These are phyloP conservation scores for Aristolochia contorta DNA, from an alignment of 164 flowering plant species.

Conservation along the genomic window DNA sequence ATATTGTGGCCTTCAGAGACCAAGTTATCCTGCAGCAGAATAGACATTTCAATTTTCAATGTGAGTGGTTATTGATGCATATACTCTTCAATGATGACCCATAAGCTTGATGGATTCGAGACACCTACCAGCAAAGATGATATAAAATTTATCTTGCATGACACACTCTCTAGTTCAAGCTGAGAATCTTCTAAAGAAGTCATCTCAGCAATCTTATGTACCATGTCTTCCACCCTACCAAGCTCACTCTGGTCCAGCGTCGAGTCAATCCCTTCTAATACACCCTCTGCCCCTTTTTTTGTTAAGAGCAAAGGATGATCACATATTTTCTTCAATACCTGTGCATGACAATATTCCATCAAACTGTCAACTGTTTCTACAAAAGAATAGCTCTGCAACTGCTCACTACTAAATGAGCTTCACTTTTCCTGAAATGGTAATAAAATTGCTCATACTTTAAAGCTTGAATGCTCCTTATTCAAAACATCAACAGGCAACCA, in stretches of 20 bases:
- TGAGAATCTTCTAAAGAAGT: constrained; percentile 32
- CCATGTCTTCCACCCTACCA: constrained; percentile 60
- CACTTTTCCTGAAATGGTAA: no score
- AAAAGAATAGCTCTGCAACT: no score
- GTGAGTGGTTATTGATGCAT: no score
- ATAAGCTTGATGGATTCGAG: no score
- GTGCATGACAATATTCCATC: constrained; percentile 6
- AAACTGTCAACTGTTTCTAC: background rate
- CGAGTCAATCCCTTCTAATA: constrained; percentile 87
- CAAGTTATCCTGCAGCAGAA: constrained; percentile 43
- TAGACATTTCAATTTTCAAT: background rate
- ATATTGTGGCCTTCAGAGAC: constrained; percentile 75
- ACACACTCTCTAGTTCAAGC: constrained; percentile 42
- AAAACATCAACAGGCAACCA: no score
- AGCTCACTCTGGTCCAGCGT: constrained; percentile 50
- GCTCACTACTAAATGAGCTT: no score
- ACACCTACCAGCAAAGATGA: constrained; percentile 64
- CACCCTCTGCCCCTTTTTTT: constrained; percentile 89
- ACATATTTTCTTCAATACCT: constrained; percentile 96
- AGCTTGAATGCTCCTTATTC: no score
- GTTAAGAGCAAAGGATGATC: constrained; percentile 95
- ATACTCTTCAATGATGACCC: no score
- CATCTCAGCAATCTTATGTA: constrained; percentile 57
- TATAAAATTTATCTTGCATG: constrained; percentile 95
- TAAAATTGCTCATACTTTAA: no score